Conservation (phyloP, 345 rosid species). For the Populus ilicifolia region DNA sequence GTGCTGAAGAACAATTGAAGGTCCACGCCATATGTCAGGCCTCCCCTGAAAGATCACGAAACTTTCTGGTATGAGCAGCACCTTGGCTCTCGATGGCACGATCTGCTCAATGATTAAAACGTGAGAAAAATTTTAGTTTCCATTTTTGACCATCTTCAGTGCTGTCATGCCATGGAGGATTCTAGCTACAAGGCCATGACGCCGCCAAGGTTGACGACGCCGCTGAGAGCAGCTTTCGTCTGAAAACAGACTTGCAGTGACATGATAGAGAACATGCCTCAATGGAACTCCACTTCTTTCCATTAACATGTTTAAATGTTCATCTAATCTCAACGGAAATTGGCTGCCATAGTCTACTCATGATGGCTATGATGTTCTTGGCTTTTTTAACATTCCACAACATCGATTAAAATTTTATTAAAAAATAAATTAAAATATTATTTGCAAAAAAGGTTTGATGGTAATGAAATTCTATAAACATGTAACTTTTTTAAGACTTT, state of each 20-base stretch:
- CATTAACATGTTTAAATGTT: no score
- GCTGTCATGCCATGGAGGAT: neutral
- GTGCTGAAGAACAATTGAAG: no score
- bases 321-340: no score
- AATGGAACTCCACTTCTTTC: neutral
- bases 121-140: neutral
- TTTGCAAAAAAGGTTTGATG: no score
- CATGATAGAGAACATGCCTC: neutral
- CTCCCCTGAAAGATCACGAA: neutral
- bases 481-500: fast-evolving
- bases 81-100: neutral
- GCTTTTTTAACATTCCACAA: no score
- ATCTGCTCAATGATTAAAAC: neutral
- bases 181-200: neutral
- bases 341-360: no score
- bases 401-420: no score
- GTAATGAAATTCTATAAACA: fast-evolving
- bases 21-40: neutral
- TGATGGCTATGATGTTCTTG: no score
- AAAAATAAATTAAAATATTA: no score
- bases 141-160: neutral
- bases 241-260: no score
- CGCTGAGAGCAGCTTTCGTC: no score
- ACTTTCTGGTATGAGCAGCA: neutral
- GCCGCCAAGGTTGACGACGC: neutral